Conservation (phyloP, 1,284 basidiomycete genomes). For the Chondrostereum purpureum region DNA sequence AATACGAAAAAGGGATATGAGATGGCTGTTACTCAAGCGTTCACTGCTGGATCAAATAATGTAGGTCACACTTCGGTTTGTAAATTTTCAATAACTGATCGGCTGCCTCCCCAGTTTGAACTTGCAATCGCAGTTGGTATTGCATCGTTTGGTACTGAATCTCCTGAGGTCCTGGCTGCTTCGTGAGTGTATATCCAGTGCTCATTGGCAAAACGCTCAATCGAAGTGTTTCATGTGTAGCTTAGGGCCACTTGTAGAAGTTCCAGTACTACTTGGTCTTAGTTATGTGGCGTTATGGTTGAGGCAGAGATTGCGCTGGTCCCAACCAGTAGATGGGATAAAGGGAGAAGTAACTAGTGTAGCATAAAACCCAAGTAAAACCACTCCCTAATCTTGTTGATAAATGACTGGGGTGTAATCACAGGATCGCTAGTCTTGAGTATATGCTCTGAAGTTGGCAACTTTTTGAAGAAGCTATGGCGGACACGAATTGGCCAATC, state of each 20-base stretch:
- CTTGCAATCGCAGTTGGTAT: constrained; percentile 82
- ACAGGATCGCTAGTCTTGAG: no score
- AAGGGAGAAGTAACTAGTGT: no score
- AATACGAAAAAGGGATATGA: constrained; percentile 42
- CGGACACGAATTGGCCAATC: no score
- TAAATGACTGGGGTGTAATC: no score
- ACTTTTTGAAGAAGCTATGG: no score
- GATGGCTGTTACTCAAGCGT: constrained; percentile 64
- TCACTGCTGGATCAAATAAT: constrained; percentile 53
- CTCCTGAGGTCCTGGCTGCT: constrained; percentile 71
- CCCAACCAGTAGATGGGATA: background rate
- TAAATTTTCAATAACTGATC: background rate
- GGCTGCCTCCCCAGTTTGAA: constrained; percentile 33
- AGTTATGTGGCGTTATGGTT: constrained; percentile 67
- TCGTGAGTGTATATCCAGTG: constrained; percentile 30
- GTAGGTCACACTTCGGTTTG: constrained; percentile 29
- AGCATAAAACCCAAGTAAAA: no score
- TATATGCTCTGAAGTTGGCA: no score
- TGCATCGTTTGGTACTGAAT: constrained; percentile 69
- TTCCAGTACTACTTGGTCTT: constrained; percentile 68
- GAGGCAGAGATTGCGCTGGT: constrained; percentile 19
- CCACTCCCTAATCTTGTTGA: no score
- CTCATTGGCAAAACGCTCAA: background rate
- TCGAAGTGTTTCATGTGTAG: background rate
- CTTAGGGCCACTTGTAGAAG: constrained; percentile 74